Evolutionary conservation across 176 grass and related monocot genomes (phyloP).

Genomic region (Carex parvula): DNA sequence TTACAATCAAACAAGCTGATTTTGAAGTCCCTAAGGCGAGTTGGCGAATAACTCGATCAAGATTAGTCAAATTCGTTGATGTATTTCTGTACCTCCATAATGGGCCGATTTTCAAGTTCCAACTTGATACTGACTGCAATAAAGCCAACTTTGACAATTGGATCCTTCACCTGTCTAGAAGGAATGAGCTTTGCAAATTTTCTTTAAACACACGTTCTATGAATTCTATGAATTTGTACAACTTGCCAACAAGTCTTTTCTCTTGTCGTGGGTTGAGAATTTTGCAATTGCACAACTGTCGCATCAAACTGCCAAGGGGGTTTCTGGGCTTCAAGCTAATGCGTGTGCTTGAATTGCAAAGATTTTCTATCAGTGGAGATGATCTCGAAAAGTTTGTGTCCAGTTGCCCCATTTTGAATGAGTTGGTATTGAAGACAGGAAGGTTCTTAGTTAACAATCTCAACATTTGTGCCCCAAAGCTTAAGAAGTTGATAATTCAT

Average conservation of each 20-base stretch:
- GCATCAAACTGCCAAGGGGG: constrained; percentile 15
- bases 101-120: background rate
- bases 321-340: constrained; percentile 13
- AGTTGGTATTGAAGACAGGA: background rate
- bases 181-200: constrained; percentile 2
- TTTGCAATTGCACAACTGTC: background rate
- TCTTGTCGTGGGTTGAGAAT: background rate
- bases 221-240: background rate
- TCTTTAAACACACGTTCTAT: background rate
- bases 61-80: background rate
- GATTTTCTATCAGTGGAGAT: background rate
- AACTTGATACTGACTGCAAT: background rate
- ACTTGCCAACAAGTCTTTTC: constrained; percentile 10
- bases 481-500: constrained; percentile 12
- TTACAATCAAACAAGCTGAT: background rate
- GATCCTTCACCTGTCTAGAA: constrained; percentile 21
- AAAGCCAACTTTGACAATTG: background rate
- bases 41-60: background rate
- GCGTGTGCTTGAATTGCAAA: background rate
- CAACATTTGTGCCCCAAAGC: constrained; percentile 4
- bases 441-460: background rate
- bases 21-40: background rate
- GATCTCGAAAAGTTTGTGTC: constrained; percentile 16
- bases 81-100: constrained; percentile 1
- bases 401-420: constrained; percentile 3